Evolutionary conservation across 257 asterid species (phyloP).

Genomic region (Solanum rostratum): DNA sequence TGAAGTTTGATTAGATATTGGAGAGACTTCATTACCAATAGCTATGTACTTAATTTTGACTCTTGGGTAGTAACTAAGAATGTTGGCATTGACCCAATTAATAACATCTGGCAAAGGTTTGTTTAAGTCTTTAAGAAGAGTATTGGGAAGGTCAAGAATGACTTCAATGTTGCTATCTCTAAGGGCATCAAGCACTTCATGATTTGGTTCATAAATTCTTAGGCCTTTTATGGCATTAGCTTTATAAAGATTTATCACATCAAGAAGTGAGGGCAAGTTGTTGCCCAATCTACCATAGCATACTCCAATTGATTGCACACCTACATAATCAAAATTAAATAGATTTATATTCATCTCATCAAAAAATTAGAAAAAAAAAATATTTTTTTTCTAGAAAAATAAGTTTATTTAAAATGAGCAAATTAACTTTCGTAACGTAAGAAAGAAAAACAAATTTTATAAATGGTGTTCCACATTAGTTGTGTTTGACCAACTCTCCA

Average conservation of each 20-base stretch:
- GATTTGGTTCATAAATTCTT: slow-evolving; percentile 16
- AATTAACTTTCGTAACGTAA: too few species aligned
- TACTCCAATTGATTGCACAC: slow-evolving; percentile 13
- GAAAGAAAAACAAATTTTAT: too few species aligned
- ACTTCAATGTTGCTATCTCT: slow-evolving; percentile 14
- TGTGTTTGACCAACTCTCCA: too few species aligned
- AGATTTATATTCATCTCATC: too few species aligned
- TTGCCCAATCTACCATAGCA: slow-evolving; percentile 18
- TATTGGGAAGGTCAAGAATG: slow-evolving; percentile 12
- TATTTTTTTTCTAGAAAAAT: too few species aligned
- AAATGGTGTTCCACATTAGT: too few species aligned
- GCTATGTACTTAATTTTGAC: slow-evolving; percentile 26
- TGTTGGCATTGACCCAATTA: slow-evolving; percentile 18
- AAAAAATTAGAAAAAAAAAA: too few species aligned
- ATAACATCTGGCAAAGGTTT: background rate
- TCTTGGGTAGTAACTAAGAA: background rate
- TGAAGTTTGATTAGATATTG: background rate
- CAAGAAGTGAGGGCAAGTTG: slow-evolving; percentile 15
- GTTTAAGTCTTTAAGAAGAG: slow-evolving; percentile 7
- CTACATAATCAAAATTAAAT: background rate
- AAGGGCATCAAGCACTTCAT: slow-evolving; percentile 10
- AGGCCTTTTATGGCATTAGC: slow-evolving; percentile 1
- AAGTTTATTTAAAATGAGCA: too few species aligned
- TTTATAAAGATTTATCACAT: slow-evolving; percentile 17
- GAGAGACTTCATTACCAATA: slow-evolving; percentile 27